Percentiles rank a stretch among this genome's conserved stretches.
Evolutionary conservation across 768 basidiomycete species (phyloP).

Genomic region (Asterophora parasitica): DNA sequence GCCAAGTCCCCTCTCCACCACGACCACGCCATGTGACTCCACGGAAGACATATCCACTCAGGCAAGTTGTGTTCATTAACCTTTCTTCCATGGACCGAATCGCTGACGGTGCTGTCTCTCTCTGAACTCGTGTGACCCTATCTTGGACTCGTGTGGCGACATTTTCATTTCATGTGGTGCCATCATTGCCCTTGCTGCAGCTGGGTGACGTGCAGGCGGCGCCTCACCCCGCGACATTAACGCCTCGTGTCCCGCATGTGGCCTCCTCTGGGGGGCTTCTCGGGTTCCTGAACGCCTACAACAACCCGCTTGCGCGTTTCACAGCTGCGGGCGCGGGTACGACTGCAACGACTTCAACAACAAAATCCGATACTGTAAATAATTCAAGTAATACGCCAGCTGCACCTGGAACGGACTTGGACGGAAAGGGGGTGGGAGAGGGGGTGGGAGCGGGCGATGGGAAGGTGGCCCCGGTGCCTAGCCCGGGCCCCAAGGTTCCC

Average conservation of each 20-base stretch:
- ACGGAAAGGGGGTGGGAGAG: no score
- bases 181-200: no score
- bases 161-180: background rate
- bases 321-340: conserved; percentile 19
- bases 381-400: conserved; percentile 11
- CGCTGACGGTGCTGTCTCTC: no score
- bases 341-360: conserved; percentile 16
- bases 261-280: conserved; percentile 40
- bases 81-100: no score
- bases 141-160: no score
- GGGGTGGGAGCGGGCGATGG: no score
- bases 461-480: no score
- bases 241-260: conserved; percentile 18
- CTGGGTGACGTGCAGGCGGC: conserved; percentile 12
- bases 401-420: background rate
- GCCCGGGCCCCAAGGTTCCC: conserved; percentile 25
- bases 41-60: conserved; percentile 25
- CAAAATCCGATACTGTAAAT: conserved; percentile 12
- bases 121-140: no score
- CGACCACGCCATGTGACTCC: conserved; percentile 12
- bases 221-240: conserved; percentile 12
- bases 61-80: conserved; percentile 20
- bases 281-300: conserved; percentile 58
- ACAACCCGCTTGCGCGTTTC: conserved; percentile 54
- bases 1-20: conserved; percentile 6